phyloP scores from a whole-genome alignment of 164 flowering plant genomes.

The Cinnamomum chago region DNA sequence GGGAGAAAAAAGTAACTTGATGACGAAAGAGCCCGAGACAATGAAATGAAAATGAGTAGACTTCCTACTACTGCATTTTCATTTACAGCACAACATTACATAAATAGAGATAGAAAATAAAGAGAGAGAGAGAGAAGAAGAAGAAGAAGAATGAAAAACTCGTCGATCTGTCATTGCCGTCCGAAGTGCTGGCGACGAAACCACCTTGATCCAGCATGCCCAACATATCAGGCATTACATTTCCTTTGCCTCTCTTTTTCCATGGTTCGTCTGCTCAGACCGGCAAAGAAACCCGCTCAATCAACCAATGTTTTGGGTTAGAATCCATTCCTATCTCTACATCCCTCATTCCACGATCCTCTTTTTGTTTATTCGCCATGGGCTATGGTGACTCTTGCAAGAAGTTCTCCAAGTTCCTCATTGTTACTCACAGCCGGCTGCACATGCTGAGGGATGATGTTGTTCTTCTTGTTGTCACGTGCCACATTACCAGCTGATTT shows the following conservation, averaged over 20 bases:
- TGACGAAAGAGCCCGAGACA: no score
- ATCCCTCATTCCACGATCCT: slow-evolving; percentile 19
- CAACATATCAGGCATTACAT: slow-evolving; percentile 44
- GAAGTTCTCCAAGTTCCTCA: slow-evolving; percentile 65
- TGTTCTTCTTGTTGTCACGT: slow-evolving; percentile 68
- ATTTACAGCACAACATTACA: no score
- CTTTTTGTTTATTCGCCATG: slow-evolving; percentile 40
- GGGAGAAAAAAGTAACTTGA: no score
- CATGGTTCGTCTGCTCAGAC: no score
- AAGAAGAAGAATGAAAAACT: no score
- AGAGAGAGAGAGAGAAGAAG: no score
- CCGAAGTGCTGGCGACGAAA: background rate
- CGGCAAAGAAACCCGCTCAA: no score
- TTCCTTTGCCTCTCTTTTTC: slow-evolving; percentile 15
- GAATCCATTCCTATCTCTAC: slow-evolving; percentile 19
- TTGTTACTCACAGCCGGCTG: slow-evolving; percentile 65
- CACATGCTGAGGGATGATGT: slow-evolving; percentile 65
- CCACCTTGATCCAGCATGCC: background rate
- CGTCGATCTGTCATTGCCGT: background rate
- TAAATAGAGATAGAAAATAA: no score
- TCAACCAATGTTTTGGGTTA: no score
- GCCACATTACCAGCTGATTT: slow-evolving; percentile 82
- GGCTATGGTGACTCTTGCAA: slow-evolving; percentile 61
- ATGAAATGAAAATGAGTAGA: no score
- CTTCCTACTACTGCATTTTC: no score